Evolutionary conservation across 306 rosid species (phyloP), one percentile per base, ranked within the genome.

Genomic region (Mimosa bimucronata): DNA sequence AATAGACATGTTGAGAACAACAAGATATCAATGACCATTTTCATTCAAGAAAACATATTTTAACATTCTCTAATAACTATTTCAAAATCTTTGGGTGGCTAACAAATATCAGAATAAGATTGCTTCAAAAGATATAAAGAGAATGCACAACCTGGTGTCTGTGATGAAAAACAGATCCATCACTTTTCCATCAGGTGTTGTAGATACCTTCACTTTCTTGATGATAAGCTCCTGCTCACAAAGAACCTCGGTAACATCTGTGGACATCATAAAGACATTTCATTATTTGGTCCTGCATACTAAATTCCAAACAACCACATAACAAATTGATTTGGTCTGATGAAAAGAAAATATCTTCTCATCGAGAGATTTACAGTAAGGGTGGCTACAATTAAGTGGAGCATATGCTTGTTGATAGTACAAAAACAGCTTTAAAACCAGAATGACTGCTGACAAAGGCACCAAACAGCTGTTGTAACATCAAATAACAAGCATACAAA

Each of bases 151-250:
- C 98, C 98, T 95, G 83, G 90, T 80, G 73, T 95, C 99, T 30
- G 93, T 88, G 90, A 95, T 82, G 89, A 95, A 91, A 89, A 95
- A 95, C 78, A 95, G 87, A 84, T 95, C 97, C 90, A 95, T 88
- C 75, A 93, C 98, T 93, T 79, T 93, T 70, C 94, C 98, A 81
- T 95, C 99, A 1, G 99, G 99, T 21, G 98, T 95, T 21, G 96
- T 93, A 46, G 98, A 95, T 41, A 95, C 96, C 90, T 95, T 95
- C 82, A 95, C 98, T 89, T 90, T 95, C 78, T 89, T 84, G 66
- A 95, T 93, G 41, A 76, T 84, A 84, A 95, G 90, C 88, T 95
- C 99, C 12, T 89, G 91, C 73, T 91, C 97, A 78, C 89, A 90
- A 60, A 95, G 98, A 89, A 90, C 98, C 81, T 75, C 78, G 0